These are phyloP conservation scores for Beta corolliflora DNA, from an alignment of 179 eudicot species.

Conservation along the genomic window DNA sequence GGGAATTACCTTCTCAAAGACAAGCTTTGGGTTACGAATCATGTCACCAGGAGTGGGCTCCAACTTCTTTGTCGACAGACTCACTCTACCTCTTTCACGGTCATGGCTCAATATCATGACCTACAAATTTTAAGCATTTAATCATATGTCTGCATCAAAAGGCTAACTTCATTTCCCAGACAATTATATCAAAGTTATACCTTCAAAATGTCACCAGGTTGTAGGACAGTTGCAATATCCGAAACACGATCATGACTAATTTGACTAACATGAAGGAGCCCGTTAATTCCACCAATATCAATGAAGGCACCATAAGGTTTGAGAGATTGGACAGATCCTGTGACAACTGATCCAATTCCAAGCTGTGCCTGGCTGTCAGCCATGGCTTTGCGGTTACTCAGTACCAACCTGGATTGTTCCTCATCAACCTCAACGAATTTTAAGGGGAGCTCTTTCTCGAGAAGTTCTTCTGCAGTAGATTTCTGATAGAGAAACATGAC, in stretches of 20 bases:
- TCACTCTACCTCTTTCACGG: constrained; percentile 95
- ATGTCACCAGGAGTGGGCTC: constrained; percentile 99
- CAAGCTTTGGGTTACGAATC: constrained; percentile 97
- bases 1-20: constrained; percentile 85
- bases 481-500: constrained; percentile 47
- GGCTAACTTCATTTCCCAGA: background rate
- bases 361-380: constrained; percentile 98
- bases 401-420: constrained; percentile 80
- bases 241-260: constrained; percentile 96
- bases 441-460: constrained; percentile 77
- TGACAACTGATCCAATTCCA: constrained; percentile 93
- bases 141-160: background rate
- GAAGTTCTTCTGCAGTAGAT: constrained; percentile 79
- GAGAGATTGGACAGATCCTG: constrained; percentile 89
- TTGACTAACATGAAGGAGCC: constrained; percentile 98
- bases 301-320: constrained; percentile 99
- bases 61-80: constrained; percentile 96
- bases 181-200: constrained; percentile 33
- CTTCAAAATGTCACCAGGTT: constrained; percentile 96
- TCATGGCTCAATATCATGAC: constrained; percentile 99
- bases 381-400: constrained; percentile 96
- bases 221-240: constrained; percentile 91
- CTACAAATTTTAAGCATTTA: constrained; percentile 37
- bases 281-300: constrained; percentile 97
- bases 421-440: constrained; percentile 98